phyloP scores from a whole-genome alignment of 495 filamentous ascomycete species.

The Chaetomium tenue region DNA sequence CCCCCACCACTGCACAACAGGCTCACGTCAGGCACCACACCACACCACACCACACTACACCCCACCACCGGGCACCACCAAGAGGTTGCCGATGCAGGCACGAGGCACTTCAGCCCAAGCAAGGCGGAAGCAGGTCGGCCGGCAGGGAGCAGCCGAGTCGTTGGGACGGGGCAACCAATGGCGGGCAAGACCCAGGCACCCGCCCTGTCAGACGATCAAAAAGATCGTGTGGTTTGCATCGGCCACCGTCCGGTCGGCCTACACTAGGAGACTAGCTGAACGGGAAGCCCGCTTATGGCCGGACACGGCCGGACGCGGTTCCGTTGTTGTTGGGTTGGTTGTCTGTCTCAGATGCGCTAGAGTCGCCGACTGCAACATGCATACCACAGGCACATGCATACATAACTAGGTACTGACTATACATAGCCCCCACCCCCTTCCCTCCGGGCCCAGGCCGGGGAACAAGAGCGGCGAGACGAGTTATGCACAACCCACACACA shows the following conservation, averaged over 20 bases:
- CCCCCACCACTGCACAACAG: neutral
- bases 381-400: too few species aligned
- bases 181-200: neutral
- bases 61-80: constrained; percentile 1
- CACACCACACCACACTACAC: neutral
- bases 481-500: too few species aligned
- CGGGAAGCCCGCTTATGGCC: neutral
- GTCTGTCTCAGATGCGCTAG: neutral
- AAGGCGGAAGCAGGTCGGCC: neutral
- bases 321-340: neutral
- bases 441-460: too few species aligned
- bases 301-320: neutral
- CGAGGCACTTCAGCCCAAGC: neutral
- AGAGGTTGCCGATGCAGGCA: neutral
- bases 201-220: neutral
- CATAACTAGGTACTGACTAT: too few species aligned
- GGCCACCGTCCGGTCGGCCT: neutral
- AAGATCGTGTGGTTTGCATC: neutral
- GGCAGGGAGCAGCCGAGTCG: neutral
- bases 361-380: neutral
- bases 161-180: neutral
- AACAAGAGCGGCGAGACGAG: too few species aligned
- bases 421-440: too few species aligned
- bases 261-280: too few species aligned
- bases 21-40: neutral